Base-by-base conservation (phyloP, 2,329 filamentous ascomycete species). In the Botrytis hyacinthi region DNA sequence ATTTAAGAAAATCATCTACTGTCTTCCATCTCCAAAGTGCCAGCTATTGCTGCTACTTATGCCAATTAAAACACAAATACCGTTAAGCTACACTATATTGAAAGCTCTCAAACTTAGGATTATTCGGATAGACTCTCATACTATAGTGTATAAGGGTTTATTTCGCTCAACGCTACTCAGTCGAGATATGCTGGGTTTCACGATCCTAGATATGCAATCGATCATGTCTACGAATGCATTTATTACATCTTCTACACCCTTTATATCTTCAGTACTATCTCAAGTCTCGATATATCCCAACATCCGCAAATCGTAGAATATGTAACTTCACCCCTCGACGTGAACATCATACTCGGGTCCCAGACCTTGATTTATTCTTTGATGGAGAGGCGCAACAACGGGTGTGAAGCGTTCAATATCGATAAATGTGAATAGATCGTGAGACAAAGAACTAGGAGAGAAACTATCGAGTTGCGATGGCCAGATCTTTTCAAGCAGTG, bases 101-200 rank as follows among this genome's bases (percentile, higher is more conserved):
- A n/a, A 44, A 1, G 1, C 16, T 32, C 4, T 18, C 37, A n/a
- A 2, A 2, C 7, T 32, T 29, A 3, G 1, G n/a, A 9, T 42
- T 22, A 18, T 5, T 1, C 14, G 16, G 35, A 29, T 62, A 7
- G 4, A 16, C 12, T 37, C 20, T 48, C 8, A 48, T n/a, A 18
- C 18, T 10, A 14, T 22, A 3, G 26, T n/a, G 22, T 48, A 32
- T 3, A 65, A 46, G 1, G 40, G 7, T 26, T 14, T 16, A 35
- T 37, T 26, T 66, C 2, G 20, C 4, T 29, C 42, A 35, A 46
- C 20, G 29, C 29, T 35, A 20, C 42, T 35, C 20, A 5, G 42
- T 26, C 16, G 20, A 29, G 12, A 9, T 48, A n/a, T n/a, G 12
- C 4, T n/a, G 20, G 26, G n/a, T 48, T 10, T 32, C 32, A 14